Conservation (phyloP, 2,329 filamentous ascomycete genomes). For the Colletotrichum sp. region DNA sequence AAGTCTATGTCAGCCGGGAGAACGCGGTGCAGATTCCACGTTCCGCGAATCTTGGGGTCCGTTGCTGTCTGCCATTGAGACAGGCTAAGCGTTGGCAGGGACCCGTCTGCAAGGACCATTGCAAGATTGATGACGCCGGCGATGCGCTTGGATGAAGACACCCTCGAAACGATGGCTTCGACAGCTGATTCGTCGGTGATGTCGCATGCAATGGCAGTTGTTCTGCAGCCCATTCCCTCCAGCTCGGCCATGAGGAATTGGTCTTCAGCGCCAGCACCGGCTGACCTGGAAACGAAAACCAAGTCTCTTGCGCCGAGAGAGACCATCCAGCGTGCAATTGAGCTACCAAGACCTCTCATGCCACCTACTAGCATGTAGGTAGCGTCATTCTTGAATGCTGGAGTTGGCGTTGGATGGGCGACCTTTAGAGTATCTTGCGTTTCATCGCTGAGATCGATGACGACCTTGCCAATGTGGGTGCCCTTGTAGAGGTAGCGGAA, state of each 20-base stretch:
- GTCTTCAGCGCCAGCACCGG: background rate
- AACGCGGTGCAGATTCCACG: conserved; percentile 45
- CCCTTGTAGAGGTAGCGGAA: conserved; percentile 50
- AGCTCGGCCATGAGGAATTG: background rate
- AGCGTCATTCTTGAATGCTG: background rate
- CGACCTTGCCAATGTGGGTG: conserved; percentile 50
- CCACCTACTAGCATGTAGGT: conserved; percentile 35
- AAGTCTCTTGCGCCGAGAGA: conserved; percentile 30
- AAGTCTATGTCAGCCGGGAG: conserved; percentile 34
- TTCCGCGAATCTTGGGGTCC: conserved; percentile 44
- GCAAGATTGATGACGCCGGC: background rate
- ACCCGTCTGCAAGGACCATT: conserved; percentile 10
- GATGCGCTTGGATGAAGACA: background rate
- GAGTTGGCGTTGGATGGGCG: background rate
- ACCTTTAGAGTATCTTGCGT: background rate
- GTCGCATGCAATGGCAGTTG: background rate
- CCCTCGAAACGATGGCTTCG: background rate
- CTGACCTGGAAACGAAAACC: conserved; percentile 30
- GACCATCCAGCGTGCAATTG: conserved; percentile 32
- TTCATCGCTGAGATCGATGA: conserved; percentile 27
- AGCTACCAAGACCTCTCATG: conserved; percentile 33
- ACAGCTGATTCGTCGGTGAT: background rate
- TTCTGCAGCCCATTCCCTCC: background rate
- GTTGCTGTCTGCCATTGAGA: conserved; percentile 38
- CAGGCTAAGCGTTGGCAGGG: conserved; percentile 36